phyloP scores from a whole-genome alignment of 2,329 filamentous ascomycete species.

The Aschersonia sp. region DNA sequence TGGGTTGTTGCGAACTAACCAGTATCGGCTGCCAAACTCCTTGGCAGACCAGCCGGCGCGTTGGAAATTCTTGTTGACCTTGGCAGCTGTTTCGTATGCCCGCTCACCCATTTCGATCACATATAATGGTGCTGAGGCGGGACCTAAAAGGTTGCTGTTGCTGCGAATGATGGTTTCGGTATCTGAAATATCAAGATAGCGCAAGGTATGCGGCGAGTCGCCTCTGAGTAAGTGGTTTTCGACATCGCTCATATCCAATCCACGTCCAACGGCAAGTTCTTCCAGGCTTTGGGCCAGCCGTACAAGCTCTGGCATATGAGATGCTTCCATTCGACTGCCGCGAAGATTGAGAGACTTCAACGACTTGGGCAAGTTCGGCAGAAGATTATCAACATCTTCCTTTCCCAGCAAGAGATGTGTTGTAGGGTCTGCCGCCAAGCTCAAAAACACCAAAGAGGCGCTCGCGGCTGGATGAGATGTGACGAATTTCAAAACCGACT shows the following conservation, averaged over 20 bases:
- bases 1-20: slow-evolving; percentile 47
- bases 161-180: slow-evolving; percentile 39
- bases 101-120: slow-evolving; percentile 64
- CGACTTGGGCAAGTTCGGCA: slow-evolving; percentile 50
- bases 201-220: slow-evolving; percentile 44
- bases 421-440: slow-evolving; percentile 56
- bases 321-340: slow-evolving; percentile 53
- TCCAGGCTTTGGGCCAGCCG: slow-evolving; percentile 56
- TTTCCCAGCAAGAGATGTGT: slow-evolving; percentile 58
- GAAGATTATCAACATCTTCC: slow-evolving; percentile 48
- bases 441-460: slow-evolving; percentile 53
- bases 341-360: slow-evolving; percentile 64
- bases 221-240: slow-evolving; percentile 44
- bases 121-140: slow-evolving; percentile 51
- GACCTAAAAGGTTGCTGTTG: slow-evolving; percentile 43
- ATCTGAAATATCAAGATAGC: slow-evolving; percentile 66
- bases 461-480: slow-evolving; percentile 55
- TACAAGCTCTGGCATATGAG: slow-evolving; percentile 49
- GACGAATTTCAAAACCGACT: slow-evolving; percentile 56
- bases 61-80: slow-evolving; percentile 45
- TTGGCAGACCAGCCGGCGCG: slow-evolving; percentile 56
- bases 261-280: slow-evolving; percentile 59
- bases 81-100: slow-evolving; percentile 48
- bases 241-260: slow-evolving; percentile 51
- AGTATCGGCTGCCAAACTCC: slow-evolving; percentile 50